These are phyloP conservation scores for Craspedostauros australis DNA, from an alignment of 108 stramenopile genomes.

Conservation along the genomic window DNA sequence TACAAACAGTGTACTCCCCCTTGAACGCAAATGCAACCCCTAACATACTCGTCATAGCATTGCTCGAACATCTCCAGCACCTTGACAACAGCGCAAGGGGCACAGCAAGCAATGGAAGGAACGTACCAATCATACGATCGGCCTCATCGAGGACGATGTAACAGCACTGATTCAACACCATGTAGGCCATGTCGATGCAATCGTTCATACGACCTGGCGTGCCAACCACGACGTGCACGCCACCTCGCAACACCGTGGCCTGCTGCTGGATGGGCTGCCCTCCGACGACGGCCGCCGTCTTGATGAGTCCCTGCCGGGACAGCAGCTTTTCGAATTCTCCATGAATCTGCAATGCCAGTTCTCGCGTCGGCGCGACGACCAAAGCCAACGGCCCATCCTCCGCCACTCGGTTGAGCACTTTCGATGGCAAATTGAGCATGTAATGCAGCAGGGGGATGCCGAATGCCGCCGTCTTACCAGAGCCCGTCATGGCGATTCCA, in stretches of 20 bases:
- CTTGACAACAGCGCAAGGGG: too few relatives aligned
- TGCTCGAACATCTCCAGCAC: too few relatives aligned
- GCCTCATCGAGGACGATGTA: constrained; percentile 97
- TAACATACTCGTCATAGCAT: too few relatives aligned
- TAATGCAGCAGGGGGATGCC: constrained; percentile 86
- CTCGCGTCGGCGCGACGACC: constrained; percentile 94
- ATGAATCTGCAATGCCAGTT: constrained; percentile 93
- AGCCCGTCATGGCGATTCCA: constrained; percentile 96
- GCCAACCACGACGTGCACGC: constrained; percentile 94
- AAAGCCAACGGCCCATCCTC: constrained; percentile 92
- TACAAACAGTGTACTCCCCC: too few relatives aligned
- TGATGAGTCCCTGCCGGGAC: constrained; percentile 25
- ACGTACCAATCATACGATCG: constrained; percentile 38
- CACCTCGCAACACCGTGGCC: constrained; percentile 78
- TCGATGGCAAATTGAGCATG: constrained; percentile 58
- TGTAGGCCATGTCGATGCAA: constrained; percentile 87
- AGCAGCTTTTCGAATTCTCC: constrained; percentile 83
- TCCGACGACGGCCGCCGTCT: constrained; percentile 71
- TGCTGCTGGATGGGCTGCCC: constrained; percentile 89
- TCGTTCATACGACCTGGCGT: constrained; percentile 98
- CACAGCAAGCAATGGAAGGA: too few relatives aligned
- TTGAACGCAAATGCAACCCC: too few relatives aligned
- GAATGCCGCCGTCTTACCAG: constrained; percentile 64
- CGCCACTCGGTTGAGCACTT: constrained; percentile 37
- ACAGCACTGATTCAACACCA: constrained; percentile 95